Percentiles rank a stretch among this genome's conserved stretches.
Evolutionary conservation across 345 rosid species (phyloP).

Genomic region (Aurinia saxatilis): DNA sequence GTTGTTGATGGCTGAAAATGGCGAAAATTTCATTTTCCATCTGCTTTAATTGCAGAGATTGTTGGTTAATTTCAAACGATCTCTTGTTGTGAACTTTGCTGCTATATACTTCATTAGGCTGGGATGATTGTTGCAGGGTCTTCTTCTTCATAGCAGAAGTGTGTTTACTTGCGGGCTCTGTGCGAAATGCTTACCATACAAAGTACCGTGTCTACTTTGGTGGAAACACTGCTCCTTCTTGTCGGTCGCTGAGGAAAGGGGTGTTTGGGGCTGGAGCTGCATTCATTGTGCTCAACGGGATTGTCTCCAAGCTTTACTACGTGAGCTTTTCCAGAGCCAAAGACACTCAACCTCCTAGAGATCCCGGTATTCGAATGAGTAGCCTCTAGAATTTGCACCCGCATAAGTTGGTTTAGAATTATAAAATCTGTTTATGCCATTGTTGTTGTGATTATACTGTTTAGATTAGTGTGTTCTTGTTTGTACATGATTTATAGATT

Average conservation of each 20-base stretch:
- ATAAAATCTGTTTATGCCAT: not conserved
- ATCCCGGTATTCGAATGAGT: slow-evolving; percentile 72
- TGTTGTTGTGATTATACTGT: slow-evolving; percentile 7
- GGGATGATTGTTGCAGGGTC: slow-evolving; percentile 43
- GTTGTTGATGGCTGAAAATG: not conserved
- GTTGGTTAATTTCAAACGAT: not conserved
- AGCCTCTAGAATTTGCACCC: slow-evolving; percentile 37
- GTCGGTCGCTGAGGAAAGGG: slow-evolving; percentile 64
- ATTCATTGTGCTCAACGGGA: slow-evolving; percentile 62
- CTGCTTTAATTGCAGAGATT: not conserved
- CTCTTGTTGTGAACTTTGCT: not conserved
- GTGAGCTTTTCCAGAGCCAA: slow-evolving; percentile 58
- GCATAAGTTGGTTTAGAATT: not conserved
- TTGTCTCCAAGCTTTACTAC: slow-evolving; percentile 69
- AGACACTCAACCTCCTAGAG: slow-evolving; percentile 35
- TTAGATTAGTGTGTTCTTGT: not conserved
- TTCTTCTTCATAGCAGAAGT: slow-evolving; percentile 78
- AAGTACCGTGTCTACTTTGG: slow-evolving; percentile 40
- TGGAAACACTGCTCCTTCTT: slow-evolving; percentile 32
- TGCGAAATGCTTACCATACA: slow-evolving; percentile 81
- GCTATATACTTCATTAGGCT: not conserved
- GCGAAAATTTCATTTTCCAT: not conserved
- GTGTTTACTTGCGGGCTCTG: slow-evolving; percentile 84
- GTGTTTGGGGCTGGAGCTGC: slow-evolving; percentile 93
- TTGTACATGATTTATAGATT: slow-evolving; percentile 3